Percentiles rank a stretch among this genome's conserved stretches.
Evolutionary conservation across 1,284 basidiomycete species (phyloP).

Genomic region (Leccinum griseonigrum): DNA sequence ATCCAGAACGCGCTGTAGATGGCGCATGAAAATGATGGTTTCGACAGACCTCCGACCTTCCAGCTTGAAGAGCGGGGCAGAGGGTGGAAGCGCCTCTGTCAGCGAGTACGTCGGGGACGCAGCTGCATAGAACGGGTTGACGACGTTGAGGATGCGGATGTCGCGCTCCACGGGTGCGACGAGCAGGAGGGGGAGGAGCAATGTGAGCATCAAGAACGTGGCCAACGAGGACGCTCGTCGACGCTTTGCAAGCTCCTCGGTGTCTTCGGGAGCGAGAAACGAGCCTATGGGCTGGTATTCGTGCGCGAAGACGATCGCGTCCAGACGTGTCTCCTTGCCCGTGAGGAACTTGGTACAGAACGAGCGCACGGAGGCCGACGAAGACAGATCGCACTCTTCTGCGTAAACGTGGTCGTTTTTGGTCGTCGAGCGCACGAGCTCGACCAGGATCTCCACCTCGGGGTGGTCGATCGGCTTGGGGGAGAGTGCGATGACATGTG

Average conservation of each 20-base stretch:
- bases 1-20: constrained; percentile 76
- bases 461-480: constrained; percentile 55
- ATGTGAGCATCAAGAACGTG: constrained; percentile 76
- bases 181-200: constrained; percentile 69
- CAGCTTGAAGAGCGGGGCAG: constrained; percentile 44
- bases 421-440: constrained; percentile 62
- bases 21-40: constrained; percentile 60
- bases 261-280: constrained; percentile 32
- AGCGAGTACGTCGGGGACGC: constrained; percentile 50
- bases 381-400: constrained; percentile 68
- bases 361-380: constrained; percentile 57
- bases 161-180: constrained; percentile 80
- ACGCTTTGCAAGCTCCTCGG: constrained; percentile 27
- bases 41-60: constrained; percentile 70
- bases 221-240: constrained; percentile 54
- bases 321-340: constrained; percentile 61
- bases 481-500: constrained; percentile 71
- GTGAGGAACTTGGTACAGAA: constrained; percentile 68
- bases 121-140: constrained; percentile 85
- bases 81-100: constrained; percentile 15
- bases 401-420: constrained; percentile 72
- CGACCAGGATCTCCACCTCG: constrained; percentile 54
- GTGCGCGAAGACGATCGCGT: constrained; percentile 70
- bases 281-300: constrained; percentile 68
- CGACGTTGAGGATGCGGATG: constrained; percentile 76